Evolutionary conservation across 768 basidiomycete species (phyloP).

Genomic region (Strobilomyces dryophilus): DNA sequence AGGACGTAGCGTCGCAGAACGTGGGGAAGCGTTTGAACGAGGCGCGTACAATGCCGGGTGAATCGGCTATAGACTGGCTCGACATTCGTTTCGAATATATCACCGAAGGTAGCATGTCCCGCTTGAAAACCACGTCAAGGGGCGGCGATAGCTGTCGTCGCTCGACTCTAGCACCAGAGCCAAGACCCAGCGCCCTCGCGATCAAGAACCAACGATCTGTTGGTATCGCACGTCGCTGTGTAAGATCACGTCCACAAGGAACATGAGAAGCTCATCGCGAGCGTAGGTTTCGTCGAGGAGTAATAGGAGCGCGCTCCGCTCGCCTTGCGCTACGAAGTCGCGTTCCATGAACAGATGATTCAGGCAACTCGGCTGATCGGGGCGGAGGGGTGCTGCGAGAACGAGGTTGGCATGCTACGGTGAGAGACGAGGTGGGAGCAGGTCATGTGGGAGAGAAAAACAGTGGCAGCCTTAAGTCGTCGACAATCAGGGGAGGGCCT

Average conservation of each 20-base stretch:
- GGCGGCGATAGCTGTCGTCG: no score
- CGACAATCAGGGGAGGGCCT: background rate
- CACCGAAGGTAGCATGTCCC: no score
- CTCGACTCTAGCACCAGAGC: no score
- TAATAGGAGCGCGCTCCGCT: conserved; percentile 48
- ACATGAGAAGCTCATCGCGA: conserved; percentile 43
- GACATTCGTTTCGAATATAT: no score
- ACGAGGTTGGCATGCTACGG: conserved; percentile 54
- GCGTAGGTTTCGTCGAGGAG: conserved; percentile 54
- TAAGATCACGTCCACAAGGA: conserved; percentile 49
- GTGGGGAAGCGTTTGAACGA: no score
- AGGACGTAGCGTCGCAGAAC: no score
- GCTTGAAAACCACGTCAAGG: no score
- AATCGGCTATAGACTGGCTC: no score
- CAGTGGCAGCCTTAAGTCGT: conserved; percentile 51
- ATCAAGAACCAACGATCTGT: no score
- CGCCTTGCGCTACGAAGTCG: conserved; percentile 55
- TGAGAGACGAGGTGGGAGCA: conserved; percentile 39
- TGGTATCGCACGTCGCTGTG: no score
- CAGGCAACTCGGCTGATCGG: conserved; percentile 31
- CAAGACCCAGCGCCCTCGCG: no score
- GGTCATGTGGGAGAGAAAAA: conserved; percentile 53
- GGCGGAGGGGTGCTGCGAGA: conserved; percentile 66
- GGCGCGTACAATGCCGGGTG: no score
- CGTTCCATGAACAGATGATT: conserved; percentile 31